Evolutionary conservation across 1,284 basidiomycete genomes (phyloP).

Genomic region (Tylopilus sp.): DNA sequence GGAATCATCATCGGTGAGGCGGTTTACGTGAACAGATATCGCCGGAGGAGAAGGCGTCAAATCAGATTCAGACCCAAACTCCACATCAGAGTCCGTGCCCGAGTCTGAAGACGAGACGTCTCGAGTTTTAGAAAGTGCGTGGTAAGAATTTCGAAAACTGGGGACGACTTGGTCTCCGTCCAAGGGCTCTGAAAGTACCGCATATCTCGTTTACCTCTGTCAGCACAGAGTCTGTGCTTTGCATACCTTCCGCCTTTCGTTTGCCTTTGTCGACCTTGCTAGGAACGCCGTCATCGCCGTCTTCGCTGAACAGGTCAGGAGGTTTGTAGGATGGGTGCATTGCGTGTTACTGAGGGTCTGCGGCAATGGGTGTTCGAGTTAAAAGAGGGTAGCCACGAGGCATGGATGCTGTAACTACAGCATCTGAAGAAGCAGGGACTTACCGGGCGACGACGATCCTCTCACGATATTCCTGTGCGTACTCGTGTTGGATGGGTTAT

Average conservation of each 20-base stretch:
- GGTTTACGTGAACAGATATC: not conserved
- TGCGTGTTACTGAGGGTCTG: not conserved
- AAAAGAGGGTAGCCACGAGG: slow-evolving; percentile 3
- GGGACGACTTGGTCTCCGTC: not conserved
- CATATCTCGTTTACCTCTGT: not conserved
- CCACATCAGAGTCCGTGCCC: slow-evolving; percentile 4
- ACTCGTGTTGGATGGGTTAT: no score
- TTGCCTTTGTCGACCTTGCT: slow-evolving; percentile 23
- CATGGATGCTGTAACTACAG: not conserved
- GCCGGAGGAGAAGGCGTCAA: slow-evolving; percentile 2
- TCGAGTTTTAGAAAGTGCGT: not conserved
- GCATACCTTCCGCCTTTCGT: slow-evolving; percentile 19
- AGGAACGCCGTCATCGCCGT: not conserved
- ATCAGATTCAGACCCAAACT: slow-evolving; percentile 3
- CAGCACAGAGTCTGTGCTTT: not conserved
- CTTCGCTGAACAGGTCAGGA: slow-evolving; percentile 16
- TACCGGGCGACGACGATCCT: slow-evolving; percentile 2
- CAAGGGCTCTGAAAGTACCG: slow-evolving; percentile 11
- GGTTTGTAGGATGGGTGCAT: slow-evolving; percentile 7
- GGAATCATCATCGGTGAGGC: not conserved
- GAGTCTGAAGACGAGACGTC: slow-evolving; percentile 7
- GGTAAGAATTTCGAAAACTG: not conserved
- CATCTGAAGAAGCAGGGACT: slow-evolving; percentile 2
- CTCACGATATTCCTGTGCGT: slow-evolving; percentile 4
- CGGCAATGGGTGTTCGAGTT: no score